phyloP scores from a whole-genome alignment of 768 basidiomycete species.

The Neoboletus brunneissimus region DNA sequence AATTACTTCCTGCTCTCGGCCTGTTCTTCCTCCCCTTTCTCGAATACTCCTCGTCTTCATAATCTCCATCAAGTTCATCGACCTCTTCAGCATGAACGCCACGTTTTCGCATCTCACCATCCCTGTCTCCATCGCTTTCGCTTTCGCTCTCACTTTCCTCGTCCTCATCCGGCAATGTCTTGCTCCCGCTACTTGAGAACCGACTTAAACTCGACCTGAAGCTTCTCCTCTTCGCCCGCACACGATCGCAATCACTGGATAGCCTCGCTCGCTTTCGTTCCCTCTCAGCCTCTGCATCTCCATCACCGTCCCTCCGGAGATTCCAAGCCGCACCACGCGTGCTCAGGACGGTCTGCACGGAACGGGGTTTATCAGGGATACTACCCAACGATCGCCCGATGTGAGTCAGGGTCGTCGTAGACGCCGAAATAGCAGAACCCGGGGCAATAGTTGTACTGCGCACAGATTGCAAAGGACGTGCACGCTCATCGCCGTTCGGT shows the following conservation, averaged over 20 bases:
- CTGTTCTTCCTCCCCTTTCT: constrained; percentile 4
- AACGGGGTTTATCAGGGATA: constrained; percentile 19
- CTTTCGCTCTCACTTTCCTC: constrained; percentile 12
- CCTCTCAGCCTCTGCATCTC: constrained; percentile 18
- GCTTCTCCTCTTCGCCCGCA: constrained; percentile 25
- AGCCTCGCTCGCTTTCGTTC: constrained; percentile 39
- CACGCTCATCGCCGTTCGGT: too few species aligned
- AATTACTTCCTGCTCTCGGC: constrained; percentile 11
- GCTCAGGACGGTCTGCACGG: constrained; percentile 44
- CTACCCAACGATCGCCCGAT: background rate
- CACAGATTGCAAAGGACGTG: too few species aligned
- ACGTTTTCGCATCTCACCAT: background rate
- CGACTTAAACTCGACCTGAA: constrained; percentile 48
- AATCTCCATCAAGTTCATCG: constrained; percentile 14
- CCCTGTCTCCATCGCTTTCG: constrained; percentile 9
- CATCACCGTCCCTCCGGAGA: constrained; percentile 21
- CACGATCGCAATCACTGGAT: constrained; percentile 7
- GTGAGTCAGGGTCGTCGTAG: background rate
- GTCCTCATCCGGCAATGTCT: constrained; percentile 16
- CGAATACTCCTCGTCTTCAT: background rate
- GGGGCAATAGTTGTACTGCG: background rate
- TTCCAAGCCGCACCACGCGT: constrained; percentile 55
- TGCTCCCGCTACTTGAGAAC: constrained; percentile 52
- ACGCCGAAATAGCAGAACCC: background rate
- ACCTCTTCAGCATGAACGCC: constrained; percentile 6